Percentiles rank a stretch among this genome's conserved stretches.
Conservation (phyloP, 2,329 filamentous ascomycete genomes). For the Immersiporthe knoxdaviesiana region DNA sequence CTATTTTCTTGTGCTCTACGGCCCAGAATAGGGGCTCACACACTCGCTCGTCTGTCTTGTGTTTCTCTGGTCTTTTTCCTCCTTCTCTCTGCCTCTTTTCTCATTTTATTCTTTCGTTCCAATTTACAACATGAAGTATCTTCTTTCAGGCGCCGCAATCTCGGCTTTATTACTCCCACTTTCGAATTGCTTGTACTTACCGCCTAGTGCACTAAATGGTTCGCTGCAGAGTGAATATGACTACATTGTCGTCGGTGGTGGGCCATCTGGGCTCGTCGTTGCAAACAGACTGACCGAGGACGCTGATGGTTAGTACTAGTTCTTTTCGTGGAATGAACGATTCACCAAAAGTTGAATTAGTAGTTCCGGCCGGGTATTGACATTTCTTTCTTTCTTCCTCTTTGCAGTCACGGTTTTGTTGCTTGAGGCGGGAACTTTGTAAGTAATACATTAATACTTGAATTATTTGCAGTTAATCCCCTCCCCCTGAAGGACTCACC, state of each 20-base stretch:
- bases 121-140: slow-evolving; percentile 4
- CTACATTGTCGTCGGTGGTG: slow-evolving; percentile 50
- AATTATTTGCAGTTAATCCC: no score
- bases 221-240: slow-evolving; percentile 36
- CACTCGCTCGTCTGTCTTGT: not conserved
- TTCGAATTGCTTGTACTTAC: slow-evolving; percentile 20
- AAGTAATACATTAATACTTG: slow-evolving; percentile 6
- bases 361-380: not conserved
- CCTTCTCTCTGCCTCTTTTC: not conserved
- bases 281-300: slow-evolving; percentile 48
- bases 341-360: no score
- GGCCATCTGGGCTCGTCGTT: slow-evolving; percentile 49
- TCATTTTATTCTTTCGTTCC: not conserved
- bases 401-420: slow-evolving; percentile 30
- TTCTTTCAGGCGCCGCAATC: not conserved
- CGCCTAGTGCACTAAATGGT: slow-evolving; percentile 10
- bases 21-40: not conserved
- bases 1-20: not conserved
- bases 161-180: not conserved
- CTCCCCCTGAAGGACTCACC: not conserved
- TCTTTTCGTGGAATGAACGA: no score
- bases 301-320: slow-evolving; percentile 31
- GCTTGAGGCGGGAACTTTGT: slow-evolving; percentile 32
- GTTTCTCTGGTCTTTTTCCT: not conserved
- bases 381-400: no score